Evolutionary conservation across 1,284 basidiomycete species (phyloP).

Genomic region (Irpex rosettiformis): DNA sequence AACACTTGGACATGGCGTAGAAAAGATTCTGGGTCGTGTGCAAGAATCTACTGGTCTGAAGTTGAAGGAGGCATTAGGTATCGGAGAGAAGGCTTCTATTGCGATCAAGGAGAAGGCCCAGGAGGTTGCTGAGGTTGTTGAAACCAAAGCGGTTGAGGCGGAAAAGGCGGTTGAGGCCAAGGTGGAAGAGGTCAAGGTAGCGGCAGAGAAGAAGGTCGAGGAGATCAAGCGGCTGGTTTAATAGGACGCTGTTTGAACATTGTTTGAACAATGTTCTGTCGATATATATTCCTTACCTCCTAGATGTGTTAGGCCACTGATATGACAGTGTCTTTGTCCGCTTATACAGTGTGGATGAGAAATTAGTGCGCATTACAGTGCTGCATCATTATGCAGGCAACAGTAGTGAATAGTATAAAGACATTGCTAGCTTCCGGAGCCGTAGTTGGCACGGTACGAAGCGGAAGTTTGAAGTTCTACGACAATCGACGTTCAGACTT

Average conservation of each 20-base stretch:
- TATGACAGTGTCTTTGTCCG: too few species aligned
- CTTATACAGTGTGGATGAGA: background rate
- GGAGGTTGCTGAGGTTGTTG: constrained; percentile 3
- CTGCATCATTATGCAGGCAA: background rate
- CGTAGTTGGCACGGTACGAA: too few species aligned
- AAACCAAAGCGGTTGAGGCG: constrained; percentile 1
- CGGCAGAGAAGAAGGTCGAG: constrained; percentile 10
- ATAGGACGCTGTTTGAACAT: background rate
- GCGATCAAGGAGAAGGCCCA: constrained; percentile 1
- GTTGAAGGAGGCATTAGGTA: constrained; percentile 59
- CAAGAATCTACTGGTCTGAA: constrained; percentile 74
- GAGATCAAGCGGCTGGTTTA: constrained; percentile 6
- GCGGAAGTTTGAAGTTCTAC: background rate
- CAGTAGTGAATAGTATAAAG: background rate
- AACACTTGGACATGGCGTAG: constrained; percentile 44
- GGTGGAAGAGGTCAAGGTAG: constrained; percentile 15
- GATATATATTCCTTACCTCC: background rate
- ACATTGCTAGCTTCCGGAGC: background rate
- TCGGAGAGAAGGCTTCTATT: constrained; percentile 17
- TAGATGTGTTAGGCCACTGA: too few species aligned
- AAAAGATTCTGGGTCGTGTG: constrained; percentile 49
- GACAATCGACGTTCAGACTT: background rate
- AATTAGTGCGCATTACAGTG: background rate
- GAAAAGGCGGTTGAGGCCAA: constrained; percentile 2
- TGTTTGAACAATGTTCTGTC: background rate